Evolutionary conservation across 352 stramenopile species (phyloP).

Genomic region (Pythium oligandrum): DNA sequence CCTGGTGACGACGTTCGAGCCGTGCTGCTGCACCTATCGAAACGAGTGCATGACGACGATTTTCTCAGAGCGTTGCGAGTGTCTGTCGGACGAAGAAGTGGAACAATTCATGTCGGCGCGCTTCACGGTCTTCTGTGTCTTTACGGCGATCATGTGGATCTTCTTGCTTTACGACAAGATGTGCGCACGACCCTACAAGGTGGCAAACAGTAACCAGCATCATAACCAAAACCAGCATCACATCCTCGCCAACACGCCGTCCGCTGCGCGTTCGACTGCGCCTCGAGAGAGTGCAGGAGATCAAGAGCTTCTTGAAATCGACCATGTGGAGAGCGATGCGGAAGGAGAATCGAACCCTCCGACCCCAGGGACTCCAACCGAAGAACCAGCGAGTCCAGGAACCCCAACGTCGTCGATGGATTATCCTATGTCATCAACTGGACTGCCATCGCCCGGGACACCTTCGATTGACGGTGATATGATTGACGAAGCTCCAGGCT

Average conservation of each 20-base stretch:
- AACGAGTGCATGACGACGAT: conserved; percentile 79
- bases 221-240: conserved; percentile 34
- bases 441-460: no score
- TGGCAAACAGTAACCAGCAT: conserved; percentile 76
- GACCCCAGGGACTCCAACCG: no score
- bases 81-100: conserved; percentile 50
- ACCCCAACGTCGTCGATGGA: no score
- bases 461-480: no score
- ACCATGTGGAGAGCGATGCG: conserved; percentile 2
- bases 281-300: conserved; percentile 16
- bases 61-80: conserved; percentile 66
- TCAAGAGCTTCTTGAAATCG: conserved; percentile 23
- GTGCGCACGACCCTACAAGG: conserved; percentile 67
- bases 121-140: conserved; percentile 67
- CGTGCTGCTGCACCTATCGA: conserved; percentile 68
- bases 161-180: conserved; percentile 72
- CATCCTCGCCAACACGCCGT: conserved; percentile 50
- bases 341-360: no score
- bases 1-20: conserved; percentile 53
- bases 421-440: no score
- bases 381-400: neutral
- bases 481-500: no score
- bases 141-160: conserved; percentile 53
- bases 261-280: conserved; percentile 21
- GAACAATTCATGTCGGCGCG: conserved; percentile 59